Evolutionary conservation across 192 early-diverging fungal genomes (phyloP).

Genomic region (Linnemannia zychae): DNA sequence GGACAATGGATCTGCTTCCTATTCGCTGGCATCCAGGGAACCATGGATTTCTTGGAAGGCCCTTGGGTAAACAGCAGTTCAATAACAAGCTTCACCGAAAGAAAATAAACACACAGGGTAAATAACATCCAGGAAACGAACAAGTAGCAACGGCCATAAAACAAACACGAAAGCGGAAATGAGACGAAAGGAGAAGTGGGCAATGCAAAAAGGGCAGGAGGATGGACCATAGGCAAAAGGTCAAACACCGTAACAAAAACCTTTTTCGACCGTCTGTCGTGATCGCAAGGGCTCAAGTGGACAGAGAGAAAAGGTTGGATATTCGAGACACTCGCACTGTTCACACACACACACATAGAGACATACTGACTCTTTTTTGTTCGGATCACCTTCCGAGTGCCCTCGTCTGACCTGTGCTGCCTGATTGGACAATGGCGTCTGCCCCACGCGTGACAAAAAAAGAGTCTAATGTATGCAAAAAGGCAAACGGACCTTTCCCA

Average conservation of each 20-base stretch:
- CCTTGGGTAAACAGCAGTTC: neutral
- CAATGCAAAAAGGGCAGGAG: neutral
- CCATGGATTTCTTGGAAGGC: neutral
- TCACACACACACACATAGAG: neutral
- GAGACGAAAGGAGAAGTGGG: neutral
- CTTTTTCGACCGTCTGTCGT: too few relatives aligned
- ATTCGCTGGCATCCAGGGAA: neutral
- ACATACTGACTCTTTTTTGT: too few relatives aligned
- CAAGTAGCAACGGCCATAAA: neutral
- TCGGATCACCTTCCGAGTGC: neutral
- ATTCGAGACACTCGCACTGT: slow-evolving; percentile 5
- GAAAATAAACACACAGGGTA: neutral
- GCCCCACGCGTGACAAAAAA: neutral
- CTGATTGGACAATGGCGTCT: neutral
- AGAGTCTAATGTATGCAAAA: too few relatives aligned
- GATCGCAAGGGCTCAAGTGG: neutral
- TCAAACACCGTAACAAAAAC: too few relatives aligned
- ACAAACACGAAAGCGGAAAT: neutral
- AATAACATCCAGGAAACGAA: neutral
- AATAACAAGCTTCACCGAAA: neutral
- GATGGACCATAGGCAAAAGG: neutral
- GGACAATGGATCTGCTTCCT: slow-evolving; percentile 6
- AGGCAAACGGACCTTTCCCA: too few relatives aligned
- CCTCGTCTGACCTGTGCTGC: neutral
- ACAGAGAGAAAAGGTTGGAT: neutral